A percentile compares a stretch with the other conserved stretches of the same genome.
Conservation (phyloP, 2,329 filamentous ascomycete species). For the Chaetomiaceae sp. region DNA sequence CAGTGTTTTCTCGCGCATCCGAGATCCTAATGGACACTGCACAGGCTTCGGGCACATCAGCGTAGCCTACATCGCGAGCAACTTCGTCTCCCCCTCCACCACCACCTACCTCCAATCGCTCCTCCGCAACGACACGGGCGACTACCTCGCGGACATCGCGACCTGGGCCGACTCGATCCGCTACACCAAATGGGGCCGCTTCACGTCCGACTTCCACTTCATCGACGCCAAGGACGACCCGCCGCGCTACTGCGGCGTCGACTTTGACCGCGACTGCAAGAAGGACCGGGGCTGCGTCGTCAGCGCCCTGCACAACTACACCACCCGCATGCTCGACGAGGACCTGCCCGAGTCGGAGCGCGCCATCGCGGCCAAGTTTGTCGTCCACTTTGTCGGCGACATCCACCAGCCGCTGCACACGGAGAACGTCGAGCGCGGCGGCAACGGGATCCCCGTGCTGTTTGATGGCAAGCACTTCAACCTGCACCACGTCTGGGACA, state of each 20-base stretch:
- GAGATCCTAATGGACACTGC: slow-evolving; percentile 1
- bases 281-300: slow-evolving; percentile 55
- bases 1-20: neutral
- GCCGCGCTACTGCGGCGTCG: slow-evolving; percentile 53
- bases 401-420: slow-evolving; percentile 66
- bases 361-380: slow-evolving; percentile 60
- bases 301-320: slow-evolving; percentile 57
- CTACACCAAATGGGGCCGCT: slow-evolving; percentile 60
- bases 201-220: slow-evolving; percentile 61
- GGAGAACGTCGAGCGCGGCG: slow-evolving; percentile 60
- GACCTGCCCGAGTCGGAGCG: slow-evolving; percentile 42
- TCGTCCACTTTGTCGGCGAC: slow-evolving; percentile 65
- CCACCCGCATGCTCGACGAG: slow-evolving; percentile 47
- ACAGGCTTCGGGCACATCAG: slow-evolving; percentile 63
- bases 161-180: slow-evolving; percentile 65
- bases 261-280: slow-evolving; percentile 59
- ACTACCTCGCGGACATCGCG: slow-evolving; percentile 60
- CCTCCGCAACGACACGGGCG: slow-evolving; percentile 48
- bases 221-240: slow-evolving; percentile 64
- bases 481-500: slow-evolving; percentile 71
- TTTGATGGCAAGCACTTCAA: slow-evolving; percentile 58
- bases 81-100: slow-evolving; percentile 55
- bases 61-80: slow-evolving; percentile 58
- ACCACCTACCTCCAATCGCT: slow-evolving; percentile 53
- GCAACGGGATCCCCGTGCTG: slow-evolving; percentile 62